Percentiles rank a stretch among this genome's conserved stretches.
phyloP scores from a whole-genome alignment of 2,329 filamentous ascomycete species.

The Trichophyton equinum region DNA sequence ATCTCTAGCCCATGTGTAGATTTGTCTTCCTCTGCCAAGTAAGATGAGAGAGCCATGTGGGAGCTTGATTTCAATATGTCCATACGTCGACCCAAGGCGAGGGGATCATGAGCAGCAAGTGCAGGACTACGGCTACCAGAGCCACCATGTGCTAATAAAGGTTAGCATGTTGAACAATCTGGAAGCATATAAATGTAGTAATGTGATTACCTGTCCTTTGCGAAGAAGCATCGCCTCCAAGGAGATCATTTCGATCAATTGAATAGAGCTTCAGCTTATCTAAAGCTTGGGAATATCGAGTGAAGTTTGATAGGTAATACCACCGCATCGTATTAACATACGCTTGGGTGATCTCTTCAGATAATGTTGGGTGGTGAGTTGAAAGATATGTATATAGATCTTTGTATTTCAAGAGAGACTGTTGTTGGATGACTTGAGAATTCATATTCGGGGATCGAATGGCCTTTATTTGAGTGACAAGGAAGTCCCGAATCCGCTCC shows the following conservation, averaged over 20 bases:
- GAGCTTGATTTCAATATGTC: conserved; percentile 66
- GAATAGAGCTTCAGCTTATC: conserved; percentile 72
- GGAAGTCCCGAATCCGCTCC: conserved; percentile 84
- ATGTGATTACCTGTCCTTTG: conserved; percentile 43
- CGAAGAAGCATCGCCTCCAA: conserved; percentile 64
- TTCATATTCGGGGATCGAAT: conserved; percentile 92
- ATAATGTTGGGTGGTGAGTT: conserved; percentile 67
- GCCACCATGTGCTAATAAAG: conserved; percentile 23
- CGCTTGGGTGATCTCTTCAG: conserved; percentile 78
- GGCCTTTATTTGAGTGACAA: conserved; percentile 89
- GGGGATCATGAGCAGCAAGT: conserved; percentile 57
- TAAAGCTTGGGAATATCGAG: conserved; percentile 70
- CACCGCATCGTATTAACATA: conserved; percentile 98
- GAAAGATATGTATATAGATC: conserved; percentile 78
- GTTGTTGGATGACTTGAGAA: conserved; percentile 90
- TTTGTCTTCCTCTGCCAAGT: conserved; percentile 83
- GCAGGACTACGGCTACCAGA: conserved; percentile 28
- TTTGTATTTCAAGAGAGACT: conserved; percentile 77
- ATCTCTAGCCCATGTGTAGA: conserved; percentile 75
- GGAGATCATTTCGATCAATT: conserved; percentile 69
- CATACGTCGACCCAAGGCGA: conserved; percentile 73
- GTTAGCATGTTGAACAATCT: conserved; percentile 10
- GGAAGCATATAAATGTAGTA: background rate
- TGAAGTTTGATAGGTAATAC: conserved; percentile 92
- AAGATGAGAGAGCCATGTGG: conserved; percentile 68